Base-by-base conservation (phyloP, 352 stramenopile species). In the Phytophthora meadii region DNA sequence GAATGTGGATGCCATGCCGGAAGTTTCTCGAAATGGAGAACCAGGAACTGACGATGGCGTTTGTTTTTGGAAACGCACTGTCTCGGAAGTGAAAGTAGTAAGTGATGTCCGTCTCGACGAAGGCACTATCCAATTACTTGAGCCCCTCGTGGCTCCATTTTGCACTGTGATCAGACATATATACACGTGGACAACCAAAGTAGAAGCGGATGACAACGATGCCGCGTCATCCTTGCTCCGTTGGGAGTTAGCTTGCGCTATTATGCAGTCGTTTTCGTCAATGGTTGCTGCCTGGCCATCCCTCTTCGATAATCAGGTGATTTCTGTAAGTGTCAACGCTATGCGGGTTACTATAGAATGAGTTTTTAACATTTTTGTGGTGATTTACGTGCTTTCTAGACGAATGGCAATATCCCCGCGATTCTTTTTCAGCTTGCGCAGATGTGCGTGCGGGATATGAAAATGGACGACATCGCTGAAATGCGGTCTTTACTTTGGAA, bases 381-480 rank as follows among this genome's bases (percentile, higher is more conserved):
- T 11, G 9, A 50, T 58, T 0, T 48, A n/a, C 49, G 25, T 54
- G 37, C 5, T 61, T 12, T 58, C 36, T 55, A 85, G 55, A 86
- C 77, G 28, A 82, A 86, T 62, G 82, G 84, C 1, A 88, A 89
- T 57, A 70, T 79, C 41, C 81, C 84, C 14, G 55, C 71, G 2
- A 70, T 87, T 46, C 65, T 93, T 40, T 86, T 92, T 27, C 70
- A 88, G 41, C 61, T 93, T 28, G 84, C 84, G 2, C 82, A 92
- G 39, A 68, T 83, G 41, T 88, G 74, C 24, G 60, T 80, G 19
- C 70, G 72, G 3, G 68, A 81, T 40, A 39, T 73, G 7, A 76
- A 76, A 10, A 58, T 87, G 4, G 62, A 81, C 15, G 65, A 64
- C 9, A 62, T 82, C 25, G 72, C 75, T 40, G 64, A 70, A 36